These are phyloP conservation scores for Plasmodium ovale DNA, from an alignment of 169 alveolate genomes.

Conservation along the genomic window DNA sequence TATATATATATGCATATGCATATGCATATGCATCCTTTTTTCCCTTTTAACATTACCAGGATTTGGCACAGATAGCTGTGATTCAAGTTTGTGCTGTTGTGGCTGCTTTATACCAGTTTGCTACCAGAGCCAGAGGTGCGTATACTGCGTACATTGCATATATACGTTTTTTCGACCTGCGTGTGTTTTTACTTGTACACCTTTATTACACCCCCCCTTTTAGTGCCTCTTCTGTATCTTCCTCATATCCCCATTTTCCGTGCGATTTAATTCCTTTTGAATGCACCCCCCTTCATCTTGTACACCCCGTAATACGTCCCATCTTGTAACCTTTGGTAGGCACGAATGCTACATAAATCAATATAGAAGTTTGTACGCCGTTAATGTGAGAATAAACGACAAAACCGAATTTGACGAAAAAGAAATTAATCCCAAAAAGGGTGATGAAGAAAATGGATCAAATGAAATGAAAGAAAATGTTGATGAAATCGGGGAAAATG, in stretches of 20 bases:
- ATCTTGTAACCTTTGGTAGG: background rate
- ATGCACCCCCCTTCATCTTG: background rate
- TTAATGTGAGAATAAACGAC: slow-evolving; percentile 44
- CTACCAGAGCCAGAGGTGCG: slow-evolving; percentile 70
- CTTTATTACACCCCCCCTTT: too few species aligned
- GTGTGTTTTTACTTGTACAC: too few species aligned
- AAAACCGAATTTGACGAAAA: slow-evolving; percentile 28
- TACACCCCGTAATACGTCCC: too few species aligned
- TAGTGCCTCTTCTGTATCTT: too few species aligned
- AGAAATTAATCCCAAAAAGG: slow-evolving; percentile 23
- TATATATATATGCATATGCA: background rate
- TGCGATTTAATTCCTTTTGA: background rate
- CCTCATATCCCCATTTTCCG: too few species aligned
- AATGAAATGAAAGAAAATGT: background rate
- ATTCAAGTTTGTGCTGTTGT: slow-evolving; percentile 74
- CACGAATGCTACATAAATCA: slow-evolving; percentile 63
- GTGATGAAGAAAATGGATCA: background rate
- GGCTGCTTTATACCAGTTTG: slow-evolving; percentile 74
- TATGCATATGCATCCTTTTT: background rate
- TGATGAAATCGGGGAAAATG: background rate
- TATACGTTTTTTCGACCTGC: background rate
- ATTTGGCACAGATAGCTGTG: slow-evolving; percentile 46
- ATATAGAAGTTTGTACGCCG: slow-evolving; percentile 68
- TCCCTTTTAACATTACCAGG: slow-evolving; percentile 23
- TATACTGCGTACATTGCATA: background rate